Conservation (phyloP, 164 flowering plant species). For the Sedum album region DNA sequence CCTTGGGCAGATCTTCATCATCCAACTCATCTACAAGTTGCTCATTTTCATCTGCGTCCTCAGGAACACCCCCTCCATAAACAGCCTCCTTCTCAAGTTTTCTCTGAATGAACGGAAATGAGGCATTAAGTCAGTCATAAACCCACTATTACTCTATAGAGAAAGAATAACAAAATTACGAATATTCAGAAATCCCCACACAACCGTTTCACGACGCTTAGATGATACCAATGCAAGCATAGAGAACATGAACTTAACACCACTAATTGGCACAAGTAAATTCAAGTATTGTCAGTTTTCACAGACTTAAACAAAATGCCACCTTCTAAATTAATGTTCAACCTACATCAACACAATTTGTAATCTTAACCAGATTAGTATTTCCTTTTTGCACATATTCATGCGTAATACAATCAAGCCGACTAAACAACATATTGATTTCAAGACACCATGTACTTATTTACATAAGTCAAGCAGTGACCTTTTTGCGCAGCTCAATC, state of each 20-base stretch:
- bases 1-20: constrained; percentile 32
- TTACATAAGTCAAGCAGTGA: constrained; percentile 11
- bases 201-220: no score
- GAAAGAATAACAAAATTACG: background rate
- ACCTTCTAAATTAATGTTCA: no score
- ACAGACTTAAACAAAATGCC: no score
- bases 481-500: constrained; percentile 75
- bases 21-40: constrained; percentile 29
- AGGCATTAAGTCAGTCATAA: background rate
- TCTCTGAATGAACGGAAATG: constrained; percentile 36
- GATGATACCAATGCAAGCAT: no score
- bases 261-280: no score
- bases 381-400: no score
- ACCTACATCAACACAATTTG: no score
- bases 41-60: constrained; percentile 27
- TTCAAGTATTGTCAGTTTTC: no score
- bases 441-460: background rate
- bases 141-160: no score
- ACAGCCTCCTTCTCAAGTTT: constrained; percentile 48
- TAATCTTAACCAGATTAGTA: no score
- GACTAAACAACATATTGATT: background rate
- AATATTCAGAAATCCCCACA: background rate
- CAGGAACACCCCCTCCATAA: constrained; percentile 35
- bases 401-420: background rate
- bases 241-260: no score